Percentiles rank a stretch among this genome's conserved stretches.
Conservation (phyloP, 225 moss, liverwort and hornwort species). For the Neckera pumila region DNA sequence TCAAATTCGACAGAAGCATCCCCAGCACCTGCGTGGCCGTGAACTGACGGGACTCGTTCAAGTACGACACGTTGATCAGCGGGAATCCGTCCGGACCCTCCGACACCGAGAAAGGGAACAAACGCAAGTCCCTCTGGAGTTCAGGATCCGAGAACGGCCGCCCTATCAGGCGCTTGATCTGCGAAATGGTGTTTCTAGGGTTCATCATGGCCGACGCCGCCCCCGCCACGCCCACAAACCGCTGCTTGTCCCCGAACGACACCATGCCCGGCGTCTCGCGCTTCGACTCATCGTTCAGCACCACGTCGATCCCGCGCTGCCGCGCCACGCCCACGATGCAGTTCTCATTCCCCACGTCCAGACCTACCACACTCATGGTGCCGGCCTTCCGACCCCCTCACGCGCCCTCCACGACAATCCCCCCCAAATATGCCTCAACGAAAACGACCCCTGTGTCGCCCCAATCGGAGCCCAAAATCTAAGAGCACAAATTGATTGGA, state of each 20-base stretch:
- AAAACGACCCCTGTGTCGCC: background rate
- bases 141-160: conserved; percentile 90
- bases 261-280: conserved; percentile 98
- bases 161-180: conserved; percentile 97
- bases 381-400: background rate
- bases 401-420: background rate
- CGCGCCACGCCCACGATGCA: conserved; percentile 97
- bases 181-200: conserved; percentile 87
- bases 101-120: conserved; percentile 68
- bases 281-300: conserved; percentile 99
- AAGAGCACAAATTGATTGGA: background rate
- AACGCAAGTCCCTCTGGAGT: conserved; percentile 77
- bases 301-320: conserved; percentile 95
- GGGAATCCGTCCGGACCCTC: conserved; percentile 74
- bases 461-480: background rate
- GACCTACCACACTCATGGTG: conserved; percentile 99
- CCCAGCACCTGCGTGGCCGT: conserved; percentile 89
- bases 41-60: conserved; percentile 68
- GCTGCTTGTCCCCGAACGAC: conserved; percentile 99
- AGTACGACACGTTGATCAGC: conserved; percentile 67
- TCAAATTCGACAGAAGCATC: conserved; percentile 83
- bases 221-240: conserved; percentile 85
- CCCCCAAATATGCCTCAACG: background rate
- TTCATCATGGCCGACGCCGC: conserved; percentile 88
- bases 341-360: conserved; percentile 99